Conservation (phyloP, 2,329 filamentous ascomycete species). For the Fusarium devonianum region DNA sequence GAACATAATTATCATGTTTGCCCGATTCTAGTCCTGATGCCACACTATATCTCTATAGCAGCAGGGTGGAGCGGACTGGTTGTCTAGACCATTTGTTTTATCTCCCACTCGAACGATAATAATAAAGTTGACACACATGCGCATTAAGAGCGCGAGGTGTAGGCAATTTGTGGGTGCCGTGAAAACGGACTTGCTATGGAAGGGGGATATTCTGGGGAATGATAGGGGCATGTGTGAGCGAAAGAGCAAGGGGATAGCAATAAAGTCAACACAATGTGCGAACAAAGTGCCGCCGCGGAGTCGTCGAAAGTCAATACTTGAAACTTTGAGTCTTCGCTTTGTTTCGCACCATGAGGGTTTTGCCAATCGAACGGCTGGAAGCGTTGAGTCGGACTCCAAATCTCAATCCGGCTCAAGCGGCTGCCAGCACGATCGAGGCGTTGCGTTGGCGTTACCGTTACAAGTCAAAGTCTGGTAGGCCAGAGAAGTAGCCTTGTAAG, state of each 20-base stretch:
- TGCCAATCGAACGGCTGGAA: conserved; percentile 6
- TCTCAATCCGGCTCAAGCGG: conserved; percentile 20
- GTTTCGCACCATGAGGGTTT: conserved; percentile 12
- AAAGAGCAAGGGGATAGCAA: conserved; percentile 20
- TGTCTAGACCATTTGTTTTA: conserved; percentile 70
- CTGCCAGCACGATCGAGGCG: conserved; percentile 5
- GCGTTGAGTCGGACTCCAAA: conserved; percentile 15
- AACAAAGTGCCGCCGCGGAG: conserved; percentile 5
- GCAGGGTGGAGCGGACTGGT: conserved; percentile 72
- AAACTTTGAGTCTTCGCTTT: background rate
- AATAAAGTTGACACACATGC: conserved; percentile 66
- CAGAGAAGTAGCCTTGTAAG: conserved; percentile 9
- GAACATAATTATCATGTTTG: conserved; percentile 48
- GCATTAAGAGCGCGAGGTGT: conserved; percentile 66
- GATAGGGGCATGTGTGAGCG: background rate
- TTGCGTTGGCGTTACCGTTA: conserved; percentile 19
- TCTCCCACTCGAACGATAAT: conserved; percentile 68
- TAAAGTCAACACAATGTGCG: conserved; percentile 14
- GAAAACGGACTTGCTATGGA: conserved; percentile 29
- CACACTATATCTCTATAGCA: conserved; percentile 62
- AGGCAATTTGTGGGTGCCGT: conserved; percentile 65
- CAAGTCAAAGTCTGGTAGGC: background rate
- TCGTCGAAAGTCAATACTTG: conserved; percentile 11
- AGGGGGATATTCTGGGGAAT: background rate
- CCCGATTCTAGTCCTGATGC: conserved; percentile 70